Base-by-base conservation (phyloP, 768 basidiomycete genomes). In the Lyophyllum semitale region DNA sequence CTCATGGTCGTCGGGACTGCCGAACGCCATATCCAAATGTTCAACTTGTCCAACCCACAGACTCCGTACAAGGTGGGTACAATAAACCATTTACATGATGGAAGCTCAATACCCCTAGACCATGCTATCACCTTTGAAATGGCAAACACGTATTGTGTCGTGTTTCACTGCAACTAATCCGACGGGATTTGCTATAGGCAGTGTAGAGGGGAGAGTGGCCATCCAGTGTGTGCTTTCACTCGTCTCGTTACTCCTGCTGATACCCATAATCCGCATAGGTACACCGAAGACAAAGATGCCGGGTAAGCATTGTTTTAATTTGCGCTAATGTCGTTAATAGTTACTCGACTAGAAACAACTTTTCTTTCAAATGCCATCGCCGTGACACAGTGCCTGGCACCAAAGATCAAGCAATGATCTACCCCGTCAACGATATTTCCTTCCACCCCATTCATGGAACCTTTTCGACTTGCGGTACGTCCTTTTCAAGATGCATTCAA, bases 1-100 rank as follows among this genome's bases (percentile, higher is more conserved):
- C 77, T 95, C 23, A 84, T 96, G 78, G 95, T 95, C 37, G 92
- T 94, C 48, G 95, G 89, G 27, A 96, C 93, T 1, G 96, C 94
- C 6, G 95, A 97, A 56, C 84, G 94, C 27, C 90, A 95, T 67
- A 86, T 98, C 48, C 87, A 91, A 68, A 91, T 96, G 58, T 90
- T 85, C 77, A 91, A 96, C 71, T 80, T 97, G 47, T 83, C 80
- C 17, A 93, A 89, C 67, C 95, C 95, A 2, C 87, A 80, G 20
- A 79, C 84, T 1, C 73, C 89, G 0, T 92, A 86, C 77, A 92
- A 91, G 77, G 72, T 64, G 50, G 20, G 57, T n/a, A n/a, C n/a
- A n/a, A n/a, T n/a, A n/a, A n/a, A n/a, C n/a, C n/a, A n/a, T n/a
- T n/a, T n/a, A n/a, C n/a, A n/a, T n/a, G n/a, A n/a, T n/a, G n/a